Evolutionary conservation across 1,139 yeast genomes (phyloP).

Genomic region (Zygosaccharomyces sapae): DNA sequence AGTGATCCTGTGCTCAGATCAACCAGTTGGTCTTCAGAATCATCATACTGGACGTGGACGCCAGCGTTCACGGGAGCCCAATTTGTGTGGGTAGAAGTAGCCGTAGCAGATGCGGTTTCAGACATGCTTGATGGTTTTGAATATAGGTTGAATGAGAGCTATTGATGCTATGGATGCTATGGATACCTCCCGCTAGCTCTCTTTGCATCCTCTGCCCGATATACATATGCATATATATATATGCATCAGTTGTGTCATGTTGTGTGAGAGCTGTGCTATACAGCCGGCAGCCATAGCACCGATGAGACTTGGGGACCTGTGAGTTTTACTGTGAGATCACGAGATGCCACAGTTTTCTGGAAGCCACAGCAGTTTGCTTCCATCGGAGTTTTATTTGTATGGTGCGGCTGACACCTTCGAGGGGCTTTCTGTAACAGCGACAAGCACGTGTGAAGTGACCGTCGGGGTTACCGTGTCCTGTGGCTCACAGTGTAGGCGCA

Average conservation of each 20-base stretch:
- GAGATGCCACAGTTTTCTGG: not conserved
- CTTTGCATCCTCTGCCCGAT: not conserved
- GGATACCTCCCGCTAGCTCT: not conserved
- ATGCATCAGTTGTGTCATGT: not conserved
- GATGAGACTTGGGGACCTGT: constrained; percentile 1
- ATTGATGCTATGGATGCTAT: too few relatives aligned
- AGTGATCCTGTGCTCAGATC: constrained; percentile 32
- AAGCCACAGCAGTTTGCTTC: not conserved
- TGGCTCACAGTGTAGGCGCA: not conserved
- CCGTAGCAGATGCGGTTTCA: constrained; percentile 5
- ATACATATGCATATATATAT: not conserved
- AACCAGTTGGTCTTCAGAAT: constrained; percentile 30
- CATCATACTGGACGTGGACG: constrained; percentile 9
- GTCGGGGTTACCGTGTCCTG: not conserved
- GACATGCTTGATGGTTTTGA: constrained; percentile 5
- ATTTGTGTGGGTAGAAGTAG: not conserved
- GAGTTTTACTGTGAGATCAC: not conserved
- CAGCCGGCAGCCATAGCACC: constrained; percentile 4
- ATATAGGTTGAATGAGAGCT: not conserved
- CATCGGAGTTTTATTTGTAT: not conserved
- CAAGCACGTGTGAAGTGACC: not conserved
- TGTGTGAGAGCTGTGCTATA: not conserved
- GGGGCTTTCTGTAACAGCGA: not conserved
- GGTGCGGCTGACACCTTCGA: not conserved
- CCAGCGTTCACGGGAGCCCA: constrained; percentile 2